phyloP scores from a whole-genome alignment of 116 monocot genomes.

The Iris pallida region DNA sequence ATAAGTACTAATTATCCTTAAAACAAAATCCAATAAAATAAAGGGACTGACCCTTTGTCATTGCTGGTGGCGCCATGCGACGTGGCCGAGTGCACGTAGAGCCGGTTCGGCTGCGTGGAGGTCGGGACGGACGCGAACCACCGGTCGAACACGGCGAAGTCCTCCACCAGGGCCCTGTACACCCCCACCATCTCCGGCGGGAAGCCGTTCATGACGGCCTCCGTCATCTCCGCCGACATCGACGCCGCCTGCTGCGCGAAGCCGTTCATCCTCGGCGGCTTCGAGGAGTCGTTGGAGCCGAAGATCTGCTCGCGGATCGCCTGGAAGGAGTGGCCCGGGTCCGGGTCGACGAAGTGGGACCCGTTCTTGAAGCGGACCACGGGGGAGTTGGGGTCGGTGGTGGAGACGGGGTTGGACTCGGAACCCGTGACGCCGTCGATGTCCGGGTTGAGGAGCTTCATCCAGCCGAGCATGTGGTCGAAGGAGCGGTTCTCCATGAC shows the following conservation, averaged over 20 bases:
- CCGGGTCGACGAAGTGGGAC: slow-evolving; percentile 51
- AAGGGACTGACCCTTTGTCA: slow-evolving; percentile 16
- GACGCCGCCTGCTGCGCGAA: slow-evolving; percentile 58
- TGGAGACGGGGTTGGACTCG: slow-evolving; percentile 48
- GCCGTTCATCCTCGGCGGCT: slow-evolving; percentile 39
- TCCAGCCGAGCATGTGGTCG: slow-evolving; percentile 70
- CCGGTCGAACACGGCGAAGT: slow-evolving; percentile 57
- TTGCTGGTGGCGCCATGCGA: slow-evolving; percentile 79
- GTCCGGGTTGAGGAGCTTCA: slow-evolving; percentile 43
- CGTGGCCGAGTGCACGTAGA: slow-evolving; percentile 74
- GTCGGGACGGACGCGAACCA: slow-evolving; percentile 65
- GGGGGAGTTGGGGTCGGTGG: slow-evolving; percentile 29
- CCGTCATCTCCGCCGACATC: slow-evolving; percentile 34
- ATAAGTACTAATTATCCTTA: no score
- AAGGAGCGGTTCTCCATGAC: slow-evolving; percentile 74
- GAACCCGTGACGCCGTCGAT: slow-evolving; percentile 46
- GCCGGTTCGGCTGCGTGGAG: slow-evolving; percentile 66
- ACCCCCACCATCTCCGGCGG: slow-evolving; percentile 49
- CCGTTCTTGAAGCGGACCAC: slow-evolving; percentile 39
- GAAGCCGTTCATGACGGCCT: slow-evolving; percentile 67
- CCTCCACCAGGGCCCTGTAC: slow-evolving; percentile 38
- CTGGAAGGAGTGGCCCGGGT: slow-evolving; percentile 59
- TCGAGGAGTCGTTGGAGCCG: slow-evolving; percentile 44
- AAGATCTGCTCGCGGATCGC: slow-evolving; percentile 51
- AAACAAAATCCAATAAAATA: no score